Percentiles rank a stretch among this genome's conserved stretches.
These are phyloP conservation scores for Priceomyces carsonii DNA, from an alignment of 805 yeast genomes.

Conservation along the genomic window DNA sequence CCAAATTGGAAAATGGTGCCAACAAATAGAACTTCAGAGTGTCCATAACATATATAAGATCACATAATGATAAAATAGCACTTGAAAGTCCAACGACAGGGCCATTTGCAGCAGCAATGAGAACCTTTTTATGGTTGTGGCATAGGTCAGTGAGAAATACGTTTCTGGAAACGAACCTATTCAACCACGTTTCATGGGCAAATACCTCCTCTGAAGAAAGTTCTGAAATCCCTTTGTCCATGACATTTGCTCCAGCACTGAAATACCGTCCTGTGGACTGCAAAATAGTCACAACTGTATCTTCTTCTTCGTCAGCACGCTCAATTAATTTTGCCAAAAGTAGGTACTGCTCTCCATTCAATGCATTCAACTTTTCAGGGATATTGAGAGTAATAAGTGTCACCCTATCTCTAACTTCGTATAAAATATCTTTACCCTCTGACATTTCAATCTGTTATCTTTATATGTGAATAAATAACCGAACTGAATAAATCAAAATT, in stretches of 20 bases:
- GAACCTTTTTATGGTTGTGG: slow-evolving; percentile 67
- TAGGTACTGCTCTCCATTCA: slow-evolving; percentile 64
- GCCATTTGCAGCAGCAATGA: slow-evolving; percentile 78
- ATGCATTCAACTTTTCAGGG: slow-evolving; percentile 64
- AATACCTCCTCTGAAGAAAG: slow-evolving; percentile 31
- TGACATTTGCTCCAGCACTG: slow-evolving; percentile 83
- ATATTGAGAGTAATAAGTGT: slow-evolving; percentile 66
- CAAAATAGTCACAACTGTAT: slow-evolving; percentile 63
- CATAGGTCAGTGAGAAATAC: slow-evolving; percentile 66
- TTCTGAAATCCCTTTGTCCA: slow-evolving; percentile 31
- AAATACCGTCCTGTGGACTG: slow-evolving; percentile 74
- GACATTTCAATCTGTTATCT: slow-evolving; percentile 6
- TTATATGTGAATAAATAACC: too few relatives aligned
- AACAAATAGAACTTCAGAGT: slow-evolving; percentile 57
- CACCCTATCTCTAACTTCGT: slow-evolving; percentile 47
- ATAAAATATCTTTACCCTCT: slow-evolving; percentile 30
- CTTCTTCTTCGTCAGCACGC: slow-evolving; percentile 61
- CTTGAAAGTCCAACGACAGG: slow-evolving; percentile 82
- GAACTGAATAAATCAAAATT: background rate
- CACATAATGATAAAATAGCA: slow-evolving; percentile 73
- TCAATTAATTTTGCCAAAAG: slow-evolving; percentile 59
- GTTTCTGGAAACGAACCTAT: slow-evolving; percentile 68
- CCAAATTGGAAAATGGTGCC: slow-evolving; percentile 79
- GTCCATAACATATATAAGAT: slow-evolving; percentile 69
- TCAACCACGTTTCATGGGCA: slow-evolving; percentile 49